Base-by-base conservation (phyloP, 768 basidiomycete genomes). In the Multifurca ochricompacta region DNA sequence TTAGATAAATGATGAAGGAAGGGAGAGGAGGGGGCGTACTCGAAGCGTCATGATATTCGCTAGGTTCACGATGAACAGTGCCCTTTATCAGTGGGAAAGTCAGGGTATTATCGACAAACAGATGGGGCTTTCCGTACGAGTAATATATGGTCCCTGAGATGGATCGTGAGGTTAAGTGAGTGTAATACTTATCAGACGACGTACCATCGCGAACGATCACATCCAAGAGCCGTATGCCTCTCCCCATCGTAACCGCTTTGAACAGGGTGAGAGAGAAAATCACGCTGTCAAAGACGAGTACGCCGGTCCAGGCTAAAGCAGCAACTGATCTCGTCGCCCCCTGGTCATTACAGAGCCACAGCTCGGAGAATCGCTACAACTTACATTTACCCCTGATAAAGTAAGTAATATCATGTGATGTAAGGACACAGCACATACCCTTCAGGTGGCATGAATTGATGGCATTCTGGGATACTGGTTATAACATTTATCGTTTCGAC, bases 121-220 rank as follows among this genome's bases (percentile, higher is more conserved):
- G 19, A 13, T 6, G 11, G 19, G 41, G 42, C 14, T 23, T 2
- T 14, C 3, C 56, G 16, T 42, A 57, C 56, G 50, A 57, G 40
- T 35, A 57, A 40, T 57, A 57, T 34, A 57, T 52, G 28, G 56
- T 23, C 6, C 55, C 56, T 57, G 34, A 4, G 11, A 28, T 16
- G 39, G 11, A 32, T 14, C 19, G 14, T 56, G 2, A 48, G 19
- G 3, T n/a, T 30, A 9, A 14, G n/a, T 36, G 39, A 11, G 11
- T 10, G 19, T 13, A 4, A 7, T 18, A 18, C 25, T 1, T 6
- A 16, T 21, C 2, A 25, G 16, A 34, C 4, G 27, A 47, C 56
- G 6, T 8, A 57, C 56, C 50, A 21, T 57, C 56, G 31, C 56
- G 50, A 18, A 56, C 50, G 2, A 57, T 52, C 39, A 57, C 56